Evolutionary conservation across 768 basidiomycete species (phyloP), one percentile per base, ranked within the genome.

Genomic region (Pholiota microspora): DNA sequence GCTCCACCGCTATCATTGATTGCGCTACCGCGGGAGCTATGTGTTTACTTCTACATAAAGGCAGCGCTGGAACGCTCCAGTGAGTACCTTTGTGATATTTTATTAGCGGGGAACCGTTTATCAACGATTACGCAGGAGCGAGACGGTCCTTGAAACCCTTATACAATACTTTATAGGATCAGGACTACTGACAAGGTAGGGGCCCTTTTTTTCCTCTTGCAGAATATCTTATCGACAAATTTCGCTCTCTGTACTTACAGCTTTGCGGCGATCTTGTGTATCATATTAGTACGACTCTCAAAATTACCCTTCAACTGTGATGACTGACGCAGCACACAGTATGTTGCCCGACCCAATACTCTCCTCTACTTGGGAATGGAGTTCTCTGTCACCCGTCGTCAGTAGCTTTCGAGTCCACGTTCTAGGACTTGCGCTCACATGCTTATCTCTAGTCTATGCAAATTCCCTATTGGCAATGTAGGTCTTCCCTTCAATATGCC

Each of bases 91-190:
- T n/a, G 0, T 16, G 3, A 27, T n/a, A 7, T n/a, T 10, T 24
- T n/a, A 13, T 28, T 12, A 13, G 16, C 42, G 15, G 10, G 12
- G 6, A 36, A 29, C 24, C 24, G 16, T 55, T 40, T n/a, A 35
- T 24, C 18, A 45, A 44, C 29, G 15, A 10, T 32, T 10, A 27
- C 49, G 16, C 40, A 69, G 64, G 59, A 65, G 60, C 36, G 64
- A 68, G 58, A 57, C 55, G 12, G 62, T 71, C 9, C 49, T 71
- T 4, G 61, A 64, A 15, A 67, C 53, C 23, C 54, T 71, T 31
- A 67, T 69, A 23, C 64, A 64, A 38, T 71, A 70, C 53, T 67
- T 67, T 38, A 62, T 71, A 34, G 69, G 66, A 4, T 69, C 70
- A 12, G 70, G 70, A 1, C 58, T 71, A 12, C 47, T 68, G 38